A percentile compares a stretch with the other conserved stretches of the same genome.
These are phyloP conservation scores for Fusarium fracticaudum DNA, from an alignment of 2,329 filamentous ascomycete species.

Conservation along the genomic window DNA sequence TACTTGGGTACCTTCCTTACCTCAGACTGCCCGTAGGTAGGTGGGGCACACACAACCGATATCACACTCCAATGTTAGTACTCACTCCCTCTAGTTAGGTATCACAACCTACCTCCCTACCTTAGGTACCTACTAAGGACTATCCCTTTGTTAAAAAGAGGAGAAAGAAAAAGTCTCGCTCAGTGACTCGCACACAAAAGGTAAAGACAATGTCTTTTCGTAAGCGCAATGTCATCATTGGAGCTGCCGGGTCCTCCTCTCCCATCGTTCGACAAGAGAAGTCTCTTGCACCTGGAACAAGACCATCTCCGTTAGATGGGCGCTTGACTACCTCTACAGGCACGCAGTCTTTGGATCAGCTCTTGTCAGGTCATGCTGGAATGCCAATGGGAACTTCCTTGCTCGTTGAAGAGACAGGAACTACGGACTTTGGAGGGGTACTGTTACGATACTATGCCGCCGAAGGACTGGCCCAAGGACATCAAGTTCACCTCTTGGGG, in stretches of 20 bases:
- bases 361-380: slow-evolving; percentile 87
- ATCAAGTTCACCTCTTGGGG: slow-evolving; percentile 87
- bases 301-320: slow-evolving; percentile 89
- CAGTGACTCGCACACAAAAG: not conserved
- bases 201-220: slow-evolving; percentile 62
- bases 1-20: not conserved
- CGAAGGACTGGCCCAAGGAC: slow-evolving; percentile 91
- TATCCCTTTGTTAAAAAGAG: not conserved
- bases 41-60: slow-evolving; percentile 35
- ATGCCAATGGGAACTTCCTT: slow-evolving; percentile 83
- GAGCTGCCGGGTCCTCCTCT: slow-evolving; percentile 39
- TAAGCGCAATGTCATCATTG: slow-evolving; percentile 65
- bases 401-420: slow-evolving; percentile 87
- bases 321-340: slow-evolving; percentile 91
- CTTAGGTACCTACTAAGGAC: not conserved
- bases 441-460: slow-evolving; percentile 90
- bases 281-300: slow-evolving; percentile 61
- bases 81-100: not conserved
- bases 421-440: slow-evolving; percentile 90
- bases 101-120: not conserved
- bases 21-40: not conserved
- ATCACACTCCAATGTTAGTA: not conserved
- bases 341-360: slow-evolving; percentile 82
- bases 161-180: not conserved
- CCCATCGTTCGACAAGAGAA: slow-evolving; percentile 46